Percentiles rank a stretch among this genome's conserved stretches.
phyloP scores from a whole-genome alignment of 1,284 basidiomycete genomes.

The Cutaneotrichosporon arboriforme region DNA sequence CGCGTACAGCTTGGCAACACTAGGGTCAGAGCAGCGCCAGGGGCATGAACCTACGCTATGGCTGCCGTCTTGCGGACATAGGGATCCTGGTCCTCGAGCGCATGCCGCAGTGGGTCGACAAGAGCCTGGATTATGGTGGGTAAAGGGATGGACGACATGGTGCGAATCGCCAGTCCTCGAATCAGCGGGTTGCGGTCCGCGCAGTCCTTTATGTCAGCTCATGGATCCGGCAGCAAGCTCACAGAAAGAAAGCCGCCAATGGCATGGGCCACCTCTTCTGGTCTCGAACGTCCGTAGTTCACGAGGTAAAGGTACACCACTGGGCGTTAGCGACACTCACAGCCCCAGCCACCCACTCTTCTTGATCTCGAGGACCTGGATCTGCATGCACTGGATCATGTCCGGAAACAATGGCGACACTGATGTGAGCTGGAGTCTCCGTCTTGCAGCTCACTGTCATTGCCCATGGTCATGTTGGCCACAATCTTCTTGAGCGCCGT shows the following conservation, averaged over 20 bases:
- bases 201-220: constrained; percentile 59
- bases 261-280: constrained; percentile 89
- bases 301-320: constrained; percentile 97
- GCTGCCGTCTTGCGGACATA: constrained; percentile 97
- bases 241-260: constrained; percentile 90
- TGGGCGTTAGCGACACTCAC: constrained; percentile 38
- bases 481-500: constrained; percentile 91
- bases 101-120: constrained; percentile 88
- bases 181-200: constrained; percentile 95
- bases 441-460: constrained; percentile 73
- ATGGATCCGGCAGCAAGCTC: neutral
- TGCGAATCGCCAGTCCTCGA: constrained; percentile 89
- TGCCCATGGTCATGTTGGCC: constrained; percentile 93
- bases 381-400: constrained; percentile 90
- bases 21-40: constrained; percentile 13
- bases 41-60: constrained; percentile 52
- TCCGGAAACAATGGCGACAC: constrained; percentile 96
- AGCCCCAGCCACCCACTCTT: constrained; percentile 64
- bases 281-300: constrained; percentile 95
- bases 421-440: constrained; percentile 44
- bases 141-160: constrained; percentile 92
- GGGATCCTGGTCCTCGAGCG: constrained; percentile 86
- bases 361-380: constrained; percentile 82
- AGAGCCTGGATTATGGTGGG: constrained; percentile 98
- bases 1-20: constrained; percentile 91